Evolutionary conservation across 2,329 filamentous ascomycete species (phyloP), one percentile per base, ranked within the genome.

Genomic region (Xylaria digitata): DNA sequence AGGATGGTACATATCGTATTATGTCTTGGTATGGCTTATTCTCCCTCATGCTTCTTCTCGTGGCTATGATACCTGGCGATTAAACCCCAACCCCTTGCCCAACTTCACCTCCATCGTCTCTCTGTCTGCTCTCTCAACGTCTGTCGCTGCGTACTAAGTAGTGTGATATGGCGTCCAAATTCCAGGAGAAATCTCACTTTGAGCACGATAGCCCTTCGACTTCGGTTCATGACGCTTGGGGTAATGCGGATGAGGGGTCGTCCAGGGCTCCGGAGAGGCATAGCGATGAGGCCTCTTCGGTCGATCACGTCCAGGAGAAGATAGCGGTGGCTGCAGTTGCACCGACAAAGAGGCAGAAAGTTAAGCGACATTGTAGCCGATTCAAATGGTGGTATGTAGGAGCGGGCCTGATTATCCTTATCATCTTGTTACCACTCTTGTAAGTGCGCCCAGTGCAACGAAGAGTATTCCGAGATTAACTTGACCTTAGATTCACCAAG

Each of bases 351-450:
- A 76, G 74, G 65, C 74, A 83, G 63, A 82, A 80, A 65, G 32
- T 80, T 4, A 81, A 79, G 63, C 72, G 73, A 0, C 83, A 85
- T 71, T 81, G 78, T 63, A 72, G 75, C n/a, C 75, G 78, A 34
- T 83, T 81, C 64, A 82, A 80, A 76, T 80, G 79, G 75, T 79
- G 79, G 75, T 84, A 85, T 70, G 55, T 83, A 3, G 72, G 82
- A n/a, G 80, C 71, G 17, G 58, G 40, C 17, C 60, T 76, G 13
- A 70, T 82, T 37, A 73, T 83, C 32, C 77, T 84, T 1, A 80
- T 80, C 6, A 84, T 84, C 23, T 70, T 84, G 3, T 66, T 85
- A 3, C 83, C 83, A 0, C 71, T 85, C 19, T 68, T 84, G 83
- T 85, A 75, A 76, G 82, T 78, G 19, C 32, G 19, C 43, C 37